Evolutionary conservation across 2,329 filamentous ascomycete species (phyloP), one percentile per base, ranked within the genome.

Genomic region (Ophiostoma sp.): DNA sequence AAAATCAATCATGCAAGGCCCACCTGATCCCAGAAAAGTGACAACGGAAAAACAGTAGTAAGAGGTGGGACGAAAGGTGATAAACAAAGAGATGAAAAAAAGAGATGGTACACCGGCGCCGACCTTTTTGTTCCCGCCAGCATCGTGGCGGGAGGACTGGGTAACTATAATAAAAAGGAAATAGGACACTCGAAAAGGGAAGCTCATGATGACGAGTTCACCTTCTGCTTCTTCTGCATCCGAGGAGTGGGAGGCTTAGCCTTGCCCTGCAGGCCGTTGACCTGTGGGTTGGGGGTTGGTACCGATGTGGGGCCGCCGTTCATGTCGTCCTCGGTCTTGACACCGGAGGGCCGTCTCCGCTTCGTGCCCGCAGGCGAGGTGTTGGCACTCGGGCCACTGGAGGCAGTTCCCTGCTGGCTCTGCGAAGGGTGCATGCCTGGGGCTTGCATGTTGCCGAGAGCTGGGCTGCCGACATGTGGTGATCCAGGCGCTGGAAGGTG

Each of bases 401-500:
- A 89, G 75, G 80, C 86, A 44, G 87, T 88, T 52, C 87, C 87
- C 75, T 89, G 87, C 75, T 89, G 87, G 75, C 87, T 89, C 71
- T 86, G 85, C 75, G 89, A 87, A 70, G 87, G 79, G 75, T 87
- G 85, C 87, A 89, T 89, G 71, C 81, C 81, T 36, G 87, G 87
- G 66, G 86, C 85, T 75, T 87, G 85, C 82, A 88, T 87, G 66
- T 84, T 81, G 16, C 84, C 85, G 14, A 84, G 83, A 18, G 85
- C 86, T 8, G 87, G 87, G 75, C 85, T 88, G 67, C 85, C 83
- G 0, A 84, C 77, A 68, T 87, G 85, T 66, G 86, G 86, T 14
- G 87, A 88, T 16, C 85, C 86, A 41, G 87, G 86, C 4, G 88
- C 80, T 73, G 84, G 82, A 71, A 87, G 82, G 72, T 88, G 84